Conservation (phyloP, 495 filamentous ascomycete species). For the Extremus antarcticus region DNA sequence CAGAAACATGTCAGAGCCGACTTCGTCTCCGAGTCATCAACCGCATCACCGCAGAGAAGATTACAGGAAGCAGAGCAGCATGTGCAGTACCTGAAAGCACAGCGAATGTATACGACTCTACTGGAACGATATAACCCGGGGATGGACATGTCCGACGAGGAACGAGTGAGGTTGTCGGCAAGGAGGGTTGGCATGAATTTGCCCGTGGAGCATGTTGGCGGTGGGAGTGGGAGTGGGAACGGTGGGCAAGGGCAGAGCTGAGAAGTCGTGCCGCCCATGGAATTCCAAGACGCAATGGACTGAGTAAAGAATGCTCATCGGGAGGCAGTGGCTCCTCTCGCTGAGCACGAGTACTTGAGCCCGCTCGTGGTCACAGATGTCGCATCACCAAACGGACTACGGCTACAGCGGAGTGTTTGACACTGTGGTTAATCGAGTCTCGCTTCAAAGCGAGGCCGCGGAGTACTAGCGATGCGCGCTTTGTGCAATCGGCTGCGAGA, state of each 20-base stretch:
- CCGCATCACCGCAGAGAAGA: slow-evolving; percentile 17
- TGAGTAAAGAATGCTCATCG: no score
- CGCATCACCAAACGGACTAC: no score
- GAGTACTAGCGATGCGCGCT: no score
- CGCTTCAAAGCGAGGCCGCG: no score
- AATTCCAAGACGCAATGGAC: no score
- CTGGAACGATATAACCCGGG: slow-evolving; percentile 90
- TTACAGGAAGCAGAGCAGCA: slow-evolving; percentile 62
- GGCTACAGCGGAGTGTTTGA: no score
- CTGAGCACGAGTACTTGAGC: no score
- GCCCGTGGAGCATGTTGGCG: slow-evolving; percentile 36
- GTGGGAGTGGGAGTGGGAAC: not conserved
- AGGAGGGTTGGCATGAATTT: slow-evolving; percentile 81
- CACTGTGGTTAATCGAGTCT: no score
- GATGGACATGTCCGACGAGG: slow-evolving; percentile 73
- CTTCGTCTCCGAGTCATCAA: slow-evolving; percentile 35
- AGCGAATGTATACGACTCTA: slow-evolving; percentile 66
- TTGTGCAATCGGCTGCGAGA: no score
- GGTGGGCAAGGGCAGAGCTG: not conserved
- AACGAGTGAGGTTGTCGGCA: slow-evolving; percentile 71
- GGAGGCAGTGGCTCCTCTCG: no score
- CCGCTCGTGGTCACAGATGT: no score
- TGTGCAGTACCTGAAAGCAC: slow-evolving; percentile 66
- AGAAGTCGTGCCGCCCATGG: not conserved
- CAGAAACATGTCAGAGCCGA: slow-evolving; percentile 36